These are phyloP conservation scores for Kappamyces sp. DNA, from an alignment of 192 early-diverging fungal species.

Conservation along the genomic window DNA sequence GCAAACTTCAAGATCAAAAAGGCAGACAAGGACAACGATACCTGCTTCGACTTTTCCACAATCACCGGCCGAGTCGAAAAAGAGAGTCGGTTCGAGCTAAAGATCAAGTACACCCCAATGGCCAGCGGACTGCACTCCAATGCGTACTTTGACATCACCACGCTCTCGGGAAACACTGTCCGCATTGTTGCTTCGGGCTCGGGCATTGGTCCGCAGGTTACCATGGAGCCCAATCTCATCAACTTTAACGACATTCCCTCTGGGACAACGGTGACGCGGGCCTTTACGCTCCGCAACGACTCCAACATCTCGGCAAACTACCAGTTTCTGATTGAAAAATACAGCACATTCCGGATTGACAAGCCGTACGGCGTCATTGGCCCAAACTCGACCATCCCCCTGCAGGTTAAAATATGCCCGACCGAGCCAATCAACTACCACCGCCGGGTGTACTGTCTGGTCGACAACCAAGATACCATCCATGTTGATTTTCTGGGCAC, in stretches of 20 bases:
- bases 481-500: conserved; percentile 48
- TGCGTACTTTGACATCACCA: conserved; percentile 50
- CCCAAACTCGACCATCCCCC: conserved; percentile 42
- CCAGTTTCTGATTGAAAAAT: conserved; percentile 40
- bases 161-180: conserved; percentile 52
- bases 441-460: conserved; percentile 48
- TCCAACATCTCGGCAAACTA: conserved; percentile 34
- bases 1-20: conserved; percentile 45
- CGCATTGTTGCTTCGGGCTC: conserved; percentile 36
- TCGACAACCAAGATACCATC: conserved; percentile 49
- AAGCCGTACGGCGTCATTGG: conserved; percentile 44
- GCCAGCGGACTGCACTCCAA: conserved; percentile 42
- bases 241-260: conserved; percentile 50
- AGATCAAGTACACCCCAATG: conserved; percentile 43
- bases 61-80: conserved; percentile 27
- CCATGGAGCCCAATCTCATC: conserved; percentile 38
- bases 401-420: conserved; percentile 47
- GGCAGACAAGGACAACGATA: conserved; percentile 35
- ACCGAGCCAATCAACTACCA: conserved; percentile 52
- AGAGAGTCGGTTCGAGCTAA: conserved; percentile 26
- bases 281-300: conserved; percentile 42
- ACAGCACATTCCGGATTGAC: conserved; percentile 45
- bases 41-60: conserved; percentile 42
- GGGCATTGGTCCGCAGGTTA: conserved; percentile 41
- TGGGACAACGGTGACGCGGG: conserved; percentile 27